Base-by-base conservation (phyloP, 73 alveolate species). In the Diophrys appendiculata region DNA sequence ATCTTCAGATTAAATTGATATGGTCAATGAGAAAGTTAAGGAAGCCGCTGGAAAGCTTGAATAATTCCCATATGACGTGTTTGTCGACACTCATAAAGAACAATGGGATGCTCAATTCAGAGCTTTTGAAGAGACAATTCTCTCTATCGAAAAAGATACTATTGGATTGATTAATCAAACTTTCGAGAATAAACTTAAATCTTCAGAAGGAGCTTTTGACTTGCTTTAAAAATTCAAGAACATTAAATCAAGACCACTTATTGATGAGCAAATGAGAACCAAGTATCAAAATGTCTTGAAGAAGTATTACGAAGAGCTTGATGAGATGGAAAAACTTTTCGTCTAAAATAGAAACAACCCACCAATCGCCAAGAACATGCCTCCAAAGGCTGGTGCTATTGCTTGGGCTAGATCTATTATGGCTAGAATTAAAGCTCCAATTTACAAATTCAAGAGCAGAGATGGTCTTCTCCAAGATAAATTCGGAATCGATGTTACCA, bases 311-410 rank as follows among this genome's bases (percentile, higher is more conserved):
- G 84, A 90, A 33, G 99, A 97, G 77, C 98, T 97, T 26, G 91
- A 90, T 68, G 74, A 87, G 69, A 96, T 95, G 96, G 92, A 85
- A 78, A 84, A 89, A 85, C 88, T 97, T 23, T 97, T 96, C 76
- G 89, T 80, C 13, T 86, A 86, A 43, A 94, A 94, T 65, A 89
- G 88, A 68, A 94, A 79, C n/a, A 84, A 87, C 82, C 98, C 98
- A 54, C 98, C 99, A 23, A 94, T 96, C 64, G 89, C 98, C 55
- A 98, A 98, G 81, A 97, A 98, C 78, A 96, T 91, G 82, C 99
- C 99, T 0, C 99, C 99, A 55, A 95, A 94, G 0, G 99, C 99
- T 18, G 99, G 99, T 0, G 96, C 97, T 54, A 96, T 98, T 52
- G 96, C 97, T n/a, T 97, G 99, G 99, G 98, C 99, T 2, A 68